Conservation (phyloP, 2,329 filamentous ascomycete genomes). For the Incumbomyces lentus region DNA sequence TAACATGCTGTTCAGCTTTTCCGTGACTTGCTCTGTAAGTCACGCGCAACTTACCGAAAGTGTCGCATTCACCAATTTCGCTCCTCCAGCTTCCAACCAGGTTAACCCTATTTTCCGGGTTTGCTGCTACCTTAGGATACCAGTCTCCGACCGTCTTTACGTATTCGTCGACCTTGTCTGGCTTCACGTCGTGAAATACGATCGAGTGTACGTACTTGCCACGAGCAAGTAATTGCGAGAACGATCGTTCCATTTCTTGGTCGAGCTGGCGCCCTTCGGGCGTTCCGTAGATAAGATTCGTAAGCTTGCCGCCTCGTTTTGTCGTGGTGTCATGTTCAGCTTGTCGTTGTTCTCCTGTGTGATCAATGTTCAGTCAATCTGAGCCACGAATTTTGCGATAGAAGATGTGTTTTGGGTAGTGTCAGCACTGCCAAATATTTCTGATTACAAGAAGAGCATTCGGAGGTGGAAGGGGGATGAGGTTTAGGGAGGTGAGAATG, state of each 20-base stretch:
- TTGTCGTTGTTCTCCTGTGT: constrained; percentile 46
- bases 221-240: constrained; percentile 85
- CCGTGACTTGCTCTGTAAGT: too few relatives aligned
- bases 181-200: constrained; percentile 90
- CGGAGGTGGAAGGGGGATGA: constrained; percentile 19
- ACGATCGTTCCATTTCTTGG: constrained; percentile 89
- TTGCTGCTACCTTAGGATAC: constrained; percentile 81
- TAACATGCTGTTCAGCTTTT: constrained; percentile 34
- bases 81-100: constrained; percentile 97
- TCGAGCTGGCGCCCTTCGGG: constrained; percentile 91
- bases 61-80: constrained; percentile 93
- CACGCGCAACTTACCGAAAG: constrained; percentile 66
- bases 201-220: constrained; percentile 99
- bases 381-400: constrained; percentile 37
- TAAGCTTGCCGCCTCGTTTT: constrained; percentile 65
- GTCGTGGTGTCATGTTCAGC: constrained; percentile 49
- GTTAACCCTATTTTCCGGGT: constrained; percentile 85
- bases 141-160: constrained; percentile 77
- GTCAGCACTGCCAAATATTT: constrained; percentile 20
- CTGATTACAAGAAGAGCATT: constrained; percentile 24
- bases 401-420: constrained; percentile 27
- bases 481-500: constrained; percentile 32
- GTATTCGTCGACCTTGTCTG: constrained; percentile 92
- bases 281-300: constrained; percentile 90
- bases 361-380: constrained; percentile 50